Conservation (phyloP, 352 stramenopile species). For the Thalassiosira exigua region DNA sequence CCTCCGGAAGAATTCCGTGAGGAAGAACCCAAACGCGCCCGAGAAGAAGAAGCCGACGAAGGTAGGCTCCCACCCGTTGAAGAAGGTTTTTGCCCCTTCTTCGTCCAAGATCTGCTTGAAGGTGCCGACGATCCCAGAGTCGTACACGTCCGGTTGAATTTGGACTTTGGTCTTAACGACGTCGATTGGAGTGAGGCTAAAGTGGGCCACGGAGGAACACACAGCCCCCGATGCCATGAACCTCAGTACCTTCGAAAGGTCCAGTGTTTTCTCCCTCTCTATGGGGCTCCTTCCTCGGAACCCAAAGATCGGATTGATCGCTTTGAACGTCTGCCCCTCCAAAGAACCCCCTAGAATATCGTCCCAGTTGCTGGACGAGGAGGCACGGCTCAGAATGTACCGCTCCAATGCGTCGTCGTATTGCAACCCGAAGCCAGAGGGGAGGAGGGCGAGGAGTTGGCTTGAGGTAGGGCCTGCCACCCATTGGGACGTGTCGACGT, state of each 20-base stretch:
- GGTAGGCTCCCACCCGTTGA: constrained; percentile 79
- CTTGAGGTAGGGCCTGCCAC: constrained; percentile 39
- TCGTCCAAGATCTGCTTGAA: constrained; percentile 72
- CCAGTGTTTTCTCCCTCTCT: constrained; percentile 74
- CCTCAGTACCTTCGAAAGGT: constrained; percentile 61
- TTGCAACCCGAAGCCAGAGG: constrained; percentile 68
- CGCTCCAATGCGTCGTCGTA: constrained; percentile 60
- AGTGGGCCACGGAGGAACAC: constrained; percentile 75
- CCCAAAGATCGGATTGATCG: constrained; percentile 78
- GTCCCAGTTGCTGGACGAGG: constrained; percentile 29
- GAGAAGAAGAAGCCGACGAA: constrained; percentile 80
- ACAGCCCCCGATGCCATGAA: constrained; percentile 79
- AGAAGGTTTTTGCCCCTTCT: constrained; percentile 66
- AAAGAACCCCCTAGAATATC: constrained; percentile 34
- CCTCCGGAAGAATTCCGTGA: constrained; percentile 75
- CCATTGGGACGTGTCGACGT: constrained; percentile 34
- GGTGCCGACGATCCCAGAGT: constrained; percentile 45
- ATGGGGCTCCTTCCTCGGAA: constrained; percentile 77
- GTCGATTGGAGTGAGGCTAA: constrained; percentile 76
- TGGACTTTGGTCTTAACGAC: constrained; percentile 83
- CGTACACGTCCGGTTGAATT: constrained; percentile 77
- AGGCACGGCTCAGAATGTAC: constrained; percentile 59
- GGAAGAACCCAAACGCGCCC: constrained; percentile 69
- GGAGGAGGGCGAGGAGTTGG: constrained; percentile 70
- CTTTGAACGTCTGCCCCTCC: constrained; percentile 40